These are phyloP conservation scores for Arthroderma sp. DNA, from an alignment of 2,329 filamentous ascomycete genomes.

Conservation along the genomic window DNA sequence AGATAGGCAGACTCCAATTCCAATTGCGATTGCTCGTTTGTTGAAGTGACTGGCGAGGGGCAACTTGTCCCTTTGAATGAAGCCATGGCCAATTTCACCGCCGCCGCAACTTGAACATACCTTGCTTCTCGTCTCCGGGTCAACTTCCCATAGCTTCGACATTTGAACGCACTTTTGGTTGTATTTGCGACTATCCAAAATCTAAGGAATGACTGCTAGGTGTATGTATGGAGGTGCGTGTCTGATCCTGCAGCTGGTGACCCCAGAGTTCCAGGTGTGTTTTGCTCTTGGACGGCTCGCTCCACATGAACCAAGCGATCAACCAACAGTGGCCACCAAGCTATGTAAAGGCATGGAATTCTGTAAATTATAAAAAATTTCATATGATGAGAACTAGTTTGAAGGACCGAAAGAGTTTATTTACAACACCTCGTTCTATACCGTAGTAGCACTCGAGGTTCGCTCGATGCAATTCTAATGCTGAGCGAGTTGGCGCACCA, in stretches of 20 bases:
- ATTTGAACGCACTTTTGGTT: conserved; percentile 13
- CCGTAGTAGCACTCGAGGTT: no score
- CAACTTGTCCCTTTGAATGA: no score
- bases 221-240: neutral
- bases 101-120: conserved; percentile 34
- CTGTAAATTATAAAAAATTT: conserved; percentile 26
- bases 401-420: no score
- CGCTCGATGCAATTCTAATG: no score
- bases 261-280: neutral
- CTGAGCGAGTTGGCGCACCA: no score
- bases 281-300: conserved; percentile 1
- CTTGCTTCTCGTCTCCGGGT: conserved; percentile 93
- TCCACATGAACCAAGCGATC: conserved; percentile 1
- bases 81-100: neutral
- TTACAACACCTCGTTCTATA: no score
- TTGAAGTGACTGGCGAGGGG: no score
- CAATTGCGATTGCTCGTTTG: neutral
- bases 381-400: conserved; percentile 22
- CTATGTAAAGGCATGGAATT: conserved; percentile 11
- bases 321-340: neutral
- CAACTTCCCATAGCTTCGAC: conserved; percentile 94
- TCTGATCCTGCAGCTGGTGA: neutral
- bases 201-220: neutral
- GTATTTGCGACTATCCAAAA: neutral
- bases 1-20: neutral